These are phyloP conservation scores for Colletotrichum aenigma DNA, from an alignment of 2,329 filamentous ascomycete genomes.

Conservation along the genomic window DNA sequence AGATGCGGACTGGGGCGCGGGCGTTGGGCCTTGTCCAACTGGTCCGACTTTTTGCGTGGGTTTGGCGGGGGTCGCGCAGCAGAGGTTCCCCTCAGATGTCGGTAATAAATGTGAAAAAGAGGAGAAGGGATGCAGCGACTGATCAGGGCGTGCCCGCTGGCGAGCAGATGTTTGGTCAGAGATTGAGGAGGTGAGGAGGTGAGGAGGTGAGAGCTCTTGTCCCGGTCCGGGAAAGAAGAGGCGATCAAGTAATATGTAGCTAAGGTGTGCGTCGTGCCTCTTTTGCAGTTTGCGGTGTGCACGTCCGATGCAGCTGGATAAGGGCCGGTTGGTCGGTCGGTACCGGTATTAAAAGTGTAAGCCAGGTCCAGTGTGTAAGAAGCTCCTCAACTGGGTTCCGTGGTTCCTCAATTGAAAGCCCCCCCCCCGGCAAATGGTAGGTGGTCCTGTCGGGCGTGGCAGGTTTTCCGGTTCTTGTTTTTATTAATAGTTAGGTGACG, in stretches of 20 bases:
- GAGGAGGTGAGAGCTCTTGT: neutral
- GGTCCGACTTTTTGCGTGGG: neutral
- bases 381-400: neutral
- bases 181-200: slow-evolving; percentile 5
- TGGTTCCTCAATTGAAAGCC: neutral
- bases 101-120: slow-evolving; percentile 18
- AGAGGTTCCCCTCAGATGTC: slow-evolving; percentile 4
- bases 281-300: slow-evolving; percentile 19
- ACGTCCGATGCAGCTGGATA: slow-evolving; percentile 17
- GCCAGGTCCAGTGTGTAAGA: neutral
- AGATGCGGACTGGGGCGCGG: neutral
- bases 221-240: neutral
- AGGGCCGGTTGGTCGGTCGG: neutral
- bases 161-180: slow-evolving; percentile 15
- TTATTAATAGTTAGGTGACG: slow-evolving; percentile 2
- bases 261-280: neutral
- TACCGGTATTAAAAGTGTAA: neutral
- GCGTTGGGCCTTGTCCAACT: neutral
- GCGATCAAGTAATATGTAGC: slow-evolving; percentile 14
- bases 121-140: neutral
- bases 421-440: neutral
- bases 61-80: slow-evolving; percentile 10
- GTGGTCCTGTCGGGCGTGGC: neutral
- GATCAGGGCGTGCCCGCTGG: slow-evolving; percentile 5
- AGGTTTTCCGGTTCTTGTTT: neutral